A percentile compares a stretch with the other conserved stretches of the same genome.
phyloP scores from a whole-genome alignment of 768 basidiomycete genomes.

The Clavulina sp. region DNA sequence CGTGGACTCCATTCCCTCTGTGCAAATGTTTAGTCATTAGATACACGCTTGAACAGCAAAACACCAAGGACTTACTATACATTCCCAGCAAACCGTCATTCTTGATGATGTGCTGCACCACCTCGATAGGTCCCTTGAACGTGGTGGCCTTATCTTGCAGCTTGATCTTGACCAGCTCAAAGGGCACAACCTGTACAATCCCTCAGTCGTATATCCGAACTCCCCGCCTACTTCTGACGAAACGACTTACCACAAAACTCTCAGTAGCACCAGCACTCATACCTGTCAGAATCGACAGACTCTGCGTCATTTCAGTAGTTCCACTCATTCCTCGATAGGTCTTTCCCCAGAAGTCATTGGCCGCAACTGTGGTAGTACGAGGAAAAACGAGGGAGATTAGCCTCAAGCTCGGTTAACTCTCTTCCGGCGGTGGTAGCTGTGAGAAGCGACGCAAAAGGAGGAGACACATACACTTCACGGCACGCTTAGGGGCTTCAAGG shows the following conservation, averaged over 20 bases:
- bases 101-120: slow-evolving; percentile 58
- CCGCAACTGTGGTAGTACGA: slow-evolving; percentile 23
- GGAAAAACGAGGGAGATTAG: background rate
- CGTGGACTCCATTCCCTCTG: slow-evolving; percentile 81
- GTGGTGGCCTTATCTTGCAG: slow-evolving; percentile 87
- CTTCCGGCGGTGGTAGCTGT: background rate
- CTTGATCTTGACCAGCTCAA: slow-evolving; percentile 87
- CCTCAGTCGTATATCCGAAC: background rate
- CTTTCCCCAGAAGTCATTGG: slow-evolving; percentile 95
- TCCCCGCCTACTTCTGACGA: background rate
- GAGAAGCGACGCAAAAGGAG: slow-evolving; percentile 44
- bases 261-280: slow-evolving; percentile 93
- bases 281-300: slow-evolving; percentile 77
- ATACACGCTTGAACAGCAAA: too few relatives aligned
- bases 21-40: too few relatives aligned
- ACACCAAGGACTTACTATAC: slow-evolving; percentile 35
- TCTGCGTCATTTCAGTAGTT: slow-evolving; percentile 70
- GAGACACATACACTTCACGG: slow-evolving; percentile 45
- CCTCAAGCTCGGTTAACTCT: background rate
- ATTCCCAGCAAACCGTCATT: slow-evolving; percentile 72
- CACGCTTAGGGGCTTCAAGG: slow-evolving; percentile 94
- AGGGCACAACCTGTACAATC: slow-evolving; percentile 54
- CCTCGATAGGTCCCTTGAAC: slow-evolving; percentile 83
- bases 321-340: slow-evolving; percentile 45
- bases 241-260: slow-evolving; percentile 45